Evolutionary conservation across 106 monocot genomes (phyloP), one percentile per base, ranked within the genome.

Genomic region (Allium fistulosum): DNA sequence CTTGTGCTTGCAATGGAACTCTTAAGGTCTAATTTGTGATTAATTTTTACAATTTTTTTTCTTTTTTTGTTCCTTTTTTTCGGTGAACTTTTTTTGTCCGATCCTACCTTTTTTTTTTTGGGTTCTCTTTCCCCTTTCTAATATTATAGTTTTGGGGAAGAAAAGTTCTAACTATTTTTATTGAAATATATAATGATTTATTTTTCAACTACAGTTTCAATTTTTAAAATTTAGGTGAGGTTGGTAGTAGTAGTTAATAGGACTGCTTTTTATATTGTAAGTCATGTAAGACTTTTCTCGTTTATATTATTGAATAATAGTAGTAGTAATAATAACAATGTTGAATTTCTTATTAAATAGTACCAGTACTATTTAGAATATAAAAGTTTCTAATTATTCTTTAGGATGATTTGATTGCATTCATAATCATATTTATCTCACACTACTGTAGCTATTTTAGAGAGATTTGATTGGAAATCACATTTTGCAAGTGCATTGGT

Each of bases 1-100:
- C 94, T 49, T 94, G 94, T 66, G 84, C 85, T 49, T 94, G 94
- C 71, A 81, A 49, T 75, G 94, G 94, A 49, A 90, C 90, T 18
- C 84, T 94, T 56, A 94, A 94, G 94, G 94, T 94, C 61, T 72
- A 26, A 13, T 27, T 61, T 17, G 26, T 28, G 26, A 49, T 46
- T 77, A 11, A 26, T 11, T n/a, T 46, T 22, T 22, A 22, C 22
- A 0, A 22, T 57, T 60, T 70, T 22, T 57, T 55, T 61, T n/a
- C n/a, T n/a, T n/a, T n/a, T n/a, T n/a, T n/a, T n/a, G n/a, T n/a
- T n/a, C n/a, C 22, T 0, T 22, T 22, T 22, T 22, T 1, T 22
- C 22, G 22, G 22, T 22, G 22, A 22, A 22, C 22, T 22, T 22
- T 22, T 22, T 22, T 22, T 67, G 9, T 10, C 13, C 13, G 13